Base-by-base conservation (phyloP, 2,329 filamentous ascomycete species). In the Iodosphaeria phyllophila region DNA sequence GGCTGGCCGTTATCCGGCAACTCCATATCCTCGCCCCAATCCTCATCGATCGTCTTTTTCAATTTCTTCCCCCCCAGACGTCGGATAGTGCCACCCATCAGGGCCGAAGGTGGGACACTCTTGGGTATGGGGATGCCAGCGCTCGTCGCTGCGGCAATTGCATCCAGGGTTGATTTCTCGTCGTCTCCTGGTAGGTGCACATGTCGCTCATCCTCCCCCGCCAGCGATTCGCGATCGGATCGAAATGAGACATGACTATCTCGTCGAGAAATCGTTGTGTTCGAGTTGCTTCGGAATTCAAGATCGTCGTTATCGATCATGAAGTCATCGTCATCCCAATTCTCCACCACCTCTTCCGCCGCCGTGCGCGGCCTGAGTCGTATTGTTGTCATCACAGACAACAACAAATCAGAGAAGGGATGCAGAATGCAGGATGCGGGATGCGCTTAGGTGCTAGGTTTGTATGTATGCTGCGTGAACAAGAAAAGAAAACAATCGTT, bases 61-160 rank as follows among this genome's bases (percentile, higher is more conserved):
- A 76, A 60, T 40, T 74, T 82, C 36, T 69, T 65, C 30, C 70
- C 71, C 24, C 84, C 84, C 17, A 95, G 60, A 37, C 84, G 65
- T 54, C 91, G 92, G 43, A 95, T 95, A 7, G 83, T 86, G 26
- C 89, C 89, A 26, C 86, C 86, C 46, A 89, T 67, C 20, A 98
- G 58, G 16, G 89, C 89, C 12, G 86, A 92, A 16, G 78, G 70
- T 2, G 86, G 83, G 16, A 95, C 71, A 43, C 84, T 84, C 25
- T 68, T 59, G 15, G 89, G 89, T 28, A 95, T 69, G 5, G 89
- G 86, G 34, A 98, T 92, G 36, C 89, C 89, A 14, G 83, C 84
- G 44, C 72, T 74, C 41, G 82, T 77, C 17, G 84, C 86, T 5
- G 82, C 78, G 13, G 78, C 69, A 39, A 98, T 86, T 31, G 89